A percentile compares a stretch with the other conserved stretches of the same genome.
phyloP scores from a whole-genome alignment of 2,329 filamentous ascomycete genomes.

The Colletotrichum nymphaeae region DNA sequence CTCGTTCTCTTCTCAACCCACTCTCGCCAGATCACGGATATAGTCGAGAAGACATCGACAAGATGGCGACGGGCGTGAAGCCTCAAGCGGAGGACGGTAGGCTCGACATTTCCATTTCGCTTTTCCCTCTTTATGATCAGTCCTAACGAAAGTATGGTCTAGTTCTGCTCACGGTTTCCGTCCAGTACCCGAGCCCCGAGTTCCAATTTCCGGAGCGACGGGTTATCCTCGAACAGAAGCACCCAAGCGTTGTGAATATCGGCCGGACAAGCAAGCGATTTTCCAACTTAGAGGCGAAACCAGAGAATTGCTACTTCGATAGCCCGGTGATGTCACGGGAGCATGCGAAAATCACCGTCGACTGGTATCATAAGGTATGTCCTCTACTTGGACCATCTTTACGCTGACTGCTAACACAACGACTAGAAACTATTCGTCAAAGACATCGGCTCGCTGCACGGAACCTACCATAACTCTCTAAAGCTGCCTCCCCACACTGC shows the following conservation, averaged over 20 bases:
- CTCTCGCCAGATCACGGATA: not conserved
- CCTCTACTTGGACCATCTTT: not conserved
- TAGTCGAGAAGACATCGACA: not conserved
- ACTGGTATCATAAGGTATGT: slow-evolving; percentile 57
- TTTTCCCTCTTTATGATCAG: not conserved
- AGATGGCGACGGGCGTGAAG: slow-evolving; percentile 23
- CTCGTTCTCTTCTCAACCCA: not conserved
- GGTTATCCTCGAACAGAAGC: slow-evolving; percentile 43
- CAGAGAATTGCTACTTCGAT: slow-evolving; percentile 75
- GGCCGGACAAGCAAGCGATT: slow-evolving; percentile 59
- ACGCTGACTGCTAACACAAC: not conserved
- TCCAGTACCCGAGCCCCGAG: slow-evolving; percentile 37
- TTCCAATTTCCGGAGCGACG: slow-evolving; percentile 36
- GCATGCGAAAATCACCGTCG: slow-evolving; percentile 68
- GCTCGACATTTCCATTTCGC: not conserved
- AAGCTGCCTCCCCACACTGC: slow-evolving; percentile 37
- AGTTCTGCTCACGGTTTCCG: slow-evolving; percentile 47
- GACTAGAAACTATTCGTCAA: slow-evolving; percentile 56
- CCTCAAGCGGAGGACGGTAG: slow-evolving; percentile 25
- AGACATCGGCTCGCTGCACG: slow-evolving; percentile 64
- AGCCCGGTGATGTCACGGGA: slow-evolving; percentile 78
- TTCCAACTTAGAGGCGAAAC: slow-evolving; percentile 44
- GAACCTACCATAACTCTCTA: slow-evolving; percentile 58
- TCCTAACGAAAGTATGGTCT: slow-evolving; percentile 24
- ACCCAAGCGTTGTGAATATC: slow-evolving; percentile 43